Conservation (phyloP, 2,329 filamentous ascomycete genomes). For the Fusarium nygamai region DNA sequence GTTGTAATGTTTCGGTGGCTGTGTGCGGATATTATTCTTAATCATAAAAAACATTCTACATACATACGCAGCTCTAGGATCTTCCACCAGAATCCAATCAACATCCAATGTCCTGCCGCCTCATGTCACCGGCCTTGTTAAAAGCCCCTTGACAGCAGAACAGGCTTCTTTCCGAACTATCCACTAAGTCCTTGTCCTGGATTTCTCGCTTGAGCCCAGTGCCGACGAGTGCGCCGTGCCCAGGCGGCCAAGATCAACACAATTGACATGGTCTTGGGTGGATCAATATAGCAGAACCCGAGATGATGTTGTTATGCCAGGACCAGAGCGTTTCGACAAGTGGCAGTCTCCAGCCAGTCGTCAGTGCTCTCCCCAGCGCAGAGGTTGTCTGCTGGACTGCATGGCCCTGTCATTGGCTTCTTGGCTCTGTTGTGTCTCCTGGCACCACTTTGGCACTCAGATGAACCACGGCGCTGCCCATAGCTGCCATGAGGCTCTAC, state of each 20-base stretch:
- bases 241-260: slow-evolving; percentile 36
- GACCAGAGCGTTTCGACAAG: slow-evolving; percentile 34
- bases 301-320: slow-evolving; percentile 38
- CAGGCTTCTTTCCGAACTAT: slow-evolving; percentile 30
- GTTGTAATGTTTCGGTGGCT: slow-evolving; percentile 13
- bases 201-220: slow-evolving; percentile 38
- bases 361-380: slow-evolving; percentile 5
- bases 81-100: slow-evolving; percentile 29
- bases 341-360: slow-evolving; percentile 19
- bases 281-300: slow-evolving; percentile 36
- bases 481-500: slow-evolving; percentile 24
- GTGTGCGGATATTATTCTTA: slow-evolving; percentile 1
- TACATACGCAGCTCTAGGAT: slow-evolving; percentile 5
- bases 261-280: slow-evolving; percentile 31
- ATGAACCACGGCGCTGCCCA: slow-evolving; percentile 3
- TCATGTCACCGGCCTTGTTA: slow-evolving; percentile 34
- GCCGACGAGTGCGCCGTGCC: slow-evolving; percentile 41
- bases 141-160: slow-evolving; percentile 36
- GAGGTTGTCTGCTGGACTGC: slow-evolving; percentile 4
- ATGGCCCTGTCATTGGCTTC: slow-evolving; percentile 7
- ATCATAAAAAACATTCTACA: slow-evolving; percentile 28
- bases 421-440: slow-evolving; percentile 9
- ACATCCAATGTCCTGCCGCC: slow-evolving; percentile 11
- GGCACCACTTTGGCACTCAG: not conserved
- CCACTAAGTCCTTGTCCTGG: slow-evolving; percentile 36